Evolutionary conservation across 179 eudicot genomes (phyloP), one percentile per base, ranked within the genome.

Genomic region (Heliamphora pulchella): DNA sequence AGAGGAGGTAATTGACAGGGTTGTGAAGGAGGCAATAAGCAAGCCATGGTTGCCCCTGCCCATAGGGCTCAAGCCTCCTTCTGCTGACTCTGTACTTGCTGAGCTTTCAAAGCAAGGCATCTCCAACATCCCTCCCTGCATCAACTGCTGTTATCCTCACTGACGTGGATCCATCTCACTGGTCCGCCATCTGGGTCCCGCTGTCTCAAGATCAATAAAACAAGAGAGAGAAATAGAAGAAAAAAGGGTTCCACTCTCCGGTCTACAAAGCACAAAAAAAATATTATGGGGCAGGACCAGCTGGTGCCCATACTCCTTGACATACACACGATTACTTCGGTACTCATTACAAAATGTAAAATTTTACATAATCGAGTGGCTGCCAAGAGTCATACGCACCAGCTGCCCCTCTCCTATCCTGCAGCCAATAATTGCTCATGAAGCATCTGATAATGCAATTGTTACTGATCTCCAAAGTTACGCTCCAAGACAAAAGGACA

Each of bases 11-110:
- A 84, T 93, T 4, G 98, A 93, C 86, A 85, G 84, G 83, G 94
- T 87, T 53, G 92, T 93, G 76, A 89, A 87, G 84, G 98, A 93
- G 81, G 98, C 92, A 81, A 90, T 92, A 82, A 92, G 83, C 92
- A 93, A 90, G 88, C 98, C 97, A 69, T 90, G 94, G 92, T 80
- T 92, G 50, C 98, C 98, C 47, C 80, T 93, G 11, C 98, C 98
- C 3, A 82, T 93, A 11, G 98, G 97, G 48, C 91, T 93, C 15
- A 93, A 92, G 55, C 89, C 97, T 73, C 98, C 98, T 3, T 93
- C 98, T 8, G 89, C 89, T 0, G 97, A 93, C 43, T 80, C 89
- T 71, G 94, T 93, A 67, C 84, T 93, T 22, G 79, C 85, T 5
- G 98, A 92, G 84, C 97, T 92, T 20, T 87, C 89, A 4, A 84